These are phyloP conservation scores for Paramyrothecium sp. DNA, from an alignment of 2,329 filamentous ascomycete genomes.

Conservation along the genomic window DNA sequence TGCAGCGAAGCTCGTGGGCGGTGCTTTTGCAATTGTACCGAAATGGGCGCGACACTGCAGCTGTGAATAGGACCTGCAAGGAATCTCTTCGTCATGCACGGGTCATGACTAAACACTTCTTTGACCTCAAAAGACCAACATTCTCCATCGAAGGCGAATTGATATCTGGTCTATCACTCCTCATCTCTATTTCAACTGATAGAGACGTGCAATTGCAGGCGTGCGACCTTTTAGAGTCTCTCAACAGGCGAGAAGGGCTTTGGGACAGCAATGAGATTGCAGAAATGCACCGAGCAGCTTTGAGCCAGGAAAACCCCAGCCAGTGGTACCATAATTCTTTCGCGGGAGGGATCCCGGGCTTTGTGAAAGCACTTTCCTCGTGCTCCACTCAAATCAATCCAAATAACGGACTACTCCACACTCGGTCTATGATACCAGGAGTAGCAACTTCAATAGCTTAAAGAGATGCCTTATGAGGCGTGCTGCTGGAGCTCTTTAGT, in stretches of 20 bases:
- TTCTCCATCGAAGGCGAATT: background rate
- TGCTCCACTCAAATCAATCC: background rate
- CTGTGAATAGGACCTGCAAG: background rate
- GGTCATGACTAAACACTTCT: background rate
- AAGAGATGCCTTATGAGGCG: no score
- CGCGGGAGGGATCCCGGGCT: background rate
- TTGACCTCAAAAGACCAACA: background rate
- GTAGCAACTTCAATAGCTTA: no score
- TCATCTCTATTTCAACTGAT: background rate
- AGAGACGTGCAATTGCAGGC: background rate
- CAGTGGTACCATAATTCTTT: background rate
- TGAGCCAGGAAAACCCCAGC: background rate
- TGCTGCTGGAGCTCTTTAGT: no score
- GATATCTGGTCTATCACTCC: background rate
- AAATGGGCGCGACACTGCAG: background rate
- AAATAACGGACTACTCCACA: background rate
- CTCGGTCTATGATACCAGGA: no score
- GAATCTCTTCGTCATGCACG: background rate
- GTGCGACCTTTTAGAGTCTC: background rate
- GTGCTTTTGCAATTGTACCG: background rate
- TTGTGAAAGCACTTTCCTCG: background rate
- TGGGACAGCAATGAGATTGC: background rate
- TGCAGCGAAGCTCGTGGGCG: background rate
- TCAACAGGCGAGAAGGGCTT: background rate
- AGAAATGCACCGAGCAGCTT: background rate